Evolutionary conservation across 176 grass and related monocot genomes (phyloP).

Genomic region (Luzula sylvatica): DNA sequence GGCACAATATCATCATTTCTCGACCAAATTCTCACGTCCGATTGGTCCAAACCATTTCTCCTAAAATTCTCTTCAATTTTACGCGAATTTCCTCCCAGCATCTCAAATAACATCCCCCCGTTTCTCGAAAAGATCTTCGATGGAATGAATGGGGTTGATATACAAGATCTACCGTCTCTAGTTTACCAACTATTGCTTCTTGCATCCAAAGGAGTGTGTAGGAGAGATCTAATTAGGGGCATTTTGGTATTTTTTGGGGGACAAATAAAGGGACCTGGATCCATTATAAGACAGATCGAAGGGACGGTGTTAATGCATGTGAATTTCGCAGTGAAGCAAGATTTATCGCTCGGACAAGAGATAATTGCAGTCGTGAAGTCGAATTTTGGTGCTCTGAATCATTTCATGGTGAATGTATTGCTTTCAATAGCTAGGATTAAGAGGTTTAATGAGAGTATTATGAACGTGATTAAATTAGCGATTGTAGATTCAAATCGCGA

Average conservation of each 20-base stretch:
- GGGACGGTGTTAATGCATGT: slow-evolving; percentile 79
- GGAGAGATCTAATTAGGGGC: slow-evolving; percentile 40
- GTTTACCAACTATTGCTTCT: slow-evolving; percentile 78
- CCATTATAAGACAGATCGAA: slow-evolving; percentile 63
- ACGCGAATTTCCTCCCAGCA: slow-evolving; percentile 17
- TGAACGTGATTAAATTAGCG: slow-evolving; percentile 36
- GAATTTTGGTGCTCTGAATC: slow-evolving; percentile 41
- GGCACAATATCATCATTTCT: slow-evolving; percentile 2
- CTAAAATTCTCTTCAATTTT: slow-evolving; percentile 28
- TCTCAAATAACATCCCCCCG: slow-evolving; percentile 8
- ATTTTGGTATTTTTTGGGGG: slow-evolving; percentile 59
- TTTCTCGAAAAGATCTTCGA: slow-evolving; percentile 40
- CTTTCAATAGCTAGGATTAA: slow-evolving; percentile 60
- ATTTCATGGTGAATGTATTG: slow-evolving; percentile 64
- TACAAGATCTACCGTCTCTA: slow-evolving; percentile 60
- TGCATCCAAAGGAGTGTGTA: slow-evolving; percentile 51
- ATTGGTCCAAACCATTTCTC: slow-evolving; percentile 25
- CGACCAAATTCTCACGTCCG: slow-evolving; percentile 12
- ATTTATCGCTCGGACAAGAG: slow-evolving; percentile 63
- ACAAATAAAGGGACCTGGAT: slow-evolving; percentile 28
- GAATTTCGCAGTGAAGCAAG: slow-evolving; percentile 84
- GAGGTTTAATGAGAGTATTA: slow-evolving; percentile 42
- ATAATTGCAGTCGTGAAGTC: slow-evolving; percentile 45
- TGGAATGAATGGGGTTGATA: slow-evolving; percentile 40
- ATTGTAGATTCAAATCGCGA: slow-evolving; percentile 34